Conservation (phyloP, 164 flowering plant genomes). For the Cinnamomum chago region DNA sequence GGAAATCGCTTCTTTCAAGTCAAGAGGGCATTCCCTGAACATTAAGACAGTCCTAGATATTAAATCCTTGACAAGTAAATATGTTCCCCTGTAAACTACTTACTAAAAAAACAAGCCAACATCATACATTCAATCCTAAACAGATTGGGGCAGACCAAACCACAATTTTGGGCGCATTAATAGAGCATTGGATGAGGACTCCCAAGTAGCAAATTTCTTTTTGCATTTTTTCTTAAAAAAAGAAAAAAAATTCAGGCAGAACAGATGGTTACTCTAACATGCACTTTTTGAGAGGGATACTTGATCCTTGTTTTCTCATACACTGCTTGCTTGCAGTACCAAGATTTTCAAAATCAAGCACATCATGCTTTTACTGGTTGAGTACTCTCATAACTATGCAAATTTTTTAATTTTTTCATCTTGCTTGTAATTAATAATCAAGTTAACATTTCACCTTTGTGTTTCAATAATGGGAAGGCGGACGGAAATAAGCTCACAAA, state of each 20-base stretch:
- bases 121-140: too few relatives aligned
- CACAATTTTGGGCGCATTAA: not conserved
- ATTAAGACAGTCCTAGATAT: constrained; percentile 6
- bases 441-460: constrained; percentile 51
- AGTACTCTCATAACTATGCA: too few relatives aligned
- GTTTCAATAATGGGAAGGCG: constrained; percentile 96
- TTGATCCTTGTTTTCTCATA: not conserved
- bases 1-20: constrained; percentile 94
- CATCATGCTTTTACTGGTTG: too few relatives aligned
- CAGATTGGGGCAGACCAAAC: too few relatives aligned
- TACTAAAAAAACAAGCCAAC: not conserved
- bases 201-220: not conserved
- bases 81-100: not conserved
- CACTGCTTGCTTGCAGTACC: not conserved
- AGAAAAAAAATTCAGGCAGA: not conserved
- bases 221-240: too few relatives aligned
- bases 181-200: not conserved
- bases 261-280: not conserved
- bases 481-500: constrained; percentile 83
- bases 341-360: not conserved
- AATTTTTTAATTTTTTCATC: too few relatives aligned
- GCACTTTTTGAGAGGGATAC: not conserved
- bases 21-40: constrained; percentile 90
- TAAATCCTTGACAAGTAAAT: not conserved
- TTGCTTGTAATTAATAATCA: not conserved